A percentile compares a stretch with the other conserved stretches of the same genome.
Conservation (phyloP, 2,329 filamentous ascomycete species). For the Diaporthe helianthi region DNA sequence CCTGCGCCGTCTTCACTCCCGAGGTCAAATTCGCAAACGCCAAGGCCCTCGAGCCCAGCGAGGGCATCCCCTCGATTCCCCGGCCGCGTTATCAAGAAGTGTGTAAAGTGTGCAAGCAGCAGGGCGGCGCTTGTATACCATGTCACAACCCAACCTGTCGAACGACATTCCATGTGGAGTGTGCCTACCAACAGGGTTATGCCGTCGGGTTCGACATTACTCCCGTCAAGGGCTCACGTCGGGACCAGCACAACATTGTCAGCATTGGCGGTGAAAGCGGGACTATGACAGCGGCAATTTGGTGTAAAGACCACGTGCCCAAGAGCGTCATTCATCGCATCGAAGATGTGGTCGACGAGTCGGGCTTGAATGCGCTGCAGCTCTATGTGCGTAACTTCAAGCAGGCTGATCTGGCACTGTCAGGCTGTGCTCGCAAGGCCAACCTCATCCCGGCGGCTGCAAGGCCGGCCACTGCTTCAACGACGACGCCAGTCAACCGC, state of each 20-base stretch:
- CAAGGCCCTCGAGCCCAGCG: conserved; percentile 80
- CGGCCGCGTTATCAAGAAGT: conserved; percentile 74
- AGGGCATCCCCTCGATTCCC: conserved; percentile 87
- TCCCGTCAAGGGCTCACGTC: conserved; percentile 86
- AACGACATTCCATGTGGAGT: conserved; percentile 80
- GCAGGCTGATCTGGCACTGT: conserved; percentile 88
- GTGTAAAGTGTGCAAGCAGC: conserved; percentile 84
- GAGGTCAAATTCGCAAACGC: conserved; percentile 94
- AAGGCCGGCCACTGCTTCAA: conserved; percentile 52
- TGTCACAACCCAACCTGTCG: conserved; percentile 74
- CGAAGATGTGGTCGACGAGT: conserved; percentile 74
- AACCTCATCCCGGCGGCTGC: conserved; percentile 74
- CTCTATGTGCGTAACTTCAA: conserved; percentile 90
- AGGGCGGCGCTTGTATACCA: conserved; percentile 77
- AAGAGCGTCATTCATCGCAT: conserved; percentile 80
- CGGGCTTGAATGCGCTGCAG: conserved; percentile 81
- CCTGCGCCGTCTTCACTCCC: conserved; percentile 88
- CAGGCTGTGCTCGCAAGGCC: conserved; percentile 91
- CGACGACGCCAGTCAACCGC: conserved; percentile 53
- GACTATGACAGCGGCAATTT: conserved; percentile 82
- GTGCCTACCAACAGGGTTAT: conserved; percentile 84
- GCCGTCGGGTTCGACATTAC: conserved; percentile 88
- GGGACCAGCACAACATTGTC: conserved; percentile 81
- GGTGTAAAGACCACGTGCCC: conserved; percentile 88
- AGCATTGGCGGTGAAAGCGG: conserved; percentile 83